Percentiles rank a stretch among this genome's conserved stretches.
Conservation (phyloP, 148 eudicot species). For the Cornus suecica region DNA sequence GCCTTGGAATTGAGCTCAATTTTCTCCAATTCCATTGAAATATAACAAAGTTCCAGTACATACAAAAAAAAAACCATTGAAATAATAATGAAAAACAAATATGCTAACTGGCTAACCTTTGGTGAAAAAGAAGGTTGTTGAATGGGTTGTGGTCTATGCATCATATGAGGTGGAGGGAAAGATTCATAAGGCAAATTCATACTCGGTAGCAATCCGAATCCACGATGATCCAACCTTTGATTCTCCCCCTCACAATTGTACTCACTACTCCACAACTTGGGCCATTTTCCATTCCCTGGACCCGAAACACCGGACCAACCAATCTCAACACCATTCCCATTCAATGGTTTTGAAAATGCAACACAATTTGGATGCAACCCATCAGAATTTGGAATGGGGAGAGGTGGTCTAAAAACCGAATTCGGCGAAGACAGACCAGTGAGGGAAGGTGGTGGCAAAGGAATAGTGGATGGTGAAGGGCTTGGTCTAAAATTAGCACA, state of each 20-base stretch:
- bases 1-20: too few relatives aligned
- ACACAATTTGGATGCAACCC: constrained; percentile 16
- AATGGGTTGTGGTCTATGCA: constrained; percentile 33
- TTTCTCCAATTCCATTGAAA: too few relatives aligned
- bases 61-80: neutral
- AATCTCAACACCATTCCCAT: constrained; percentile 14
- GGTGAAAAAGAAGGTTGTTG: constrained; percentile 32
- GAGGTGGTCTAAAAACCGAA: constrained; percentile 22
- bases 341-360: constrained; percentile 19
- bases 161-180: constrained; percentile 17
- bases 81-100: neutral
- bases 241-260: constrained; percentile 32
- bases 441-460: constrained; percentile 26
- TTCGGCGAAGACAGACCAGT: constrained; percentile 26
- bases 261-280: constrained; percentile 39
- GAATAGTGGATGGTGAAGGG: constrained; percentile 22
- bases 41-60: neutral
- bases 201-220: constrained; percentile 8
- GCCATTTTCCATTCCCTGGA: constrained; percentile 28
- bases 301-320: constrained; percentile 34
- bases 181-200: constrained; percentile 34
- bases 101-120: constrained; percentile 29
- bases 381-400: constrained; percentile 28
- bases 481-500: constrained; percentile 32
- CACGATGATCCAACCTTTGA: constrained; percentile 23